Evolutionary conservation across 1,284 basidiomycete genomes (phyloP), one percentile per base, ranked within the genome.

Genomic region (Moniliella sp.): DNA sequence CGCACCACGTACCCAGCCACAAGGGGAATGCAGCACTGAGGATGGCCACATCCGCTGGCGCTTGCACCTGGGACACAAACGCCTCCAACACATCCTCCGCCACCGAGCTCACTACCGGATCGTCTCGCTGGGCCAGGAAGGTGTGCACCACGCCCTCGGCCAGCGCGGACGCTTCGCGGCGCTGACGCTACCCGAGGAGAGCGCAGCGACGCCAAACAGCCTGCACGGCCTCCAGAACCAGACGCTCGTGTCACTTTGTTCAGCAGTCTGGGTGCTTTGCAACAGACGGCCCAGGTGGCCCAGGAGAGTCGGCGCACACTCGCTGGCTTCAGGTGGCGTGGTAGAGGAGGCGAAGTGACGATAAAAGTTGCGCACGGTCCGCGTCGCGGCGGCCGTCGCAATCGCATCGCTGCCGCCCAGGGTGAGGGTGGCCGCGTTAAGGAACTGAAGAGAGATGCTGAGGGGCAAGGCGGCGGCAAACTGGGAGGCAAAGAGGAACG

Each of bases 401-500:
- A 82, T 78, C 0, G 76, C 73, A 15, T 71, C 68, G 13, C 57
- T 8, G 11, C 18, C 15, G 5, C 15, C 30, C n/a, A 94, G 69
- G 1, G 80, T 80, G 26, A 75, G 70, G 17, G 88, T 68, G 0
- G 84, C 79, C 4, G 80, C 79, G 14, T 76, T 72, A 18, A 97
- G 67, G 54, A 93, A 93, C 28, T 45, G 38, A 2, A 32, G 31
- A 2, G 48, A 46, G 26, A 83, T 66, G 33, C 73, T 67, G 1
- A 67, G 46, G 0, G 81, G 76, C 5, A 94, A 66, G 3, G 75
- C 62, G 37, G 73, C 72, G 0, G 80, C 71, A 50, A 75, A 93
- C 56, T 86, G 78, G 48, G 80, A 83, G 0, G 83, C 82, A 50
- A 94, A 88, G 25, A 94, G 80, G 42, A 94, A 91, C 2, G 75